Evolutionary conservation across 2,329 filamentous ascomycete genomes (phyloP), one percentile per base, ranked within the genome.

Genomic region (Curvularia sp.): DNA sequence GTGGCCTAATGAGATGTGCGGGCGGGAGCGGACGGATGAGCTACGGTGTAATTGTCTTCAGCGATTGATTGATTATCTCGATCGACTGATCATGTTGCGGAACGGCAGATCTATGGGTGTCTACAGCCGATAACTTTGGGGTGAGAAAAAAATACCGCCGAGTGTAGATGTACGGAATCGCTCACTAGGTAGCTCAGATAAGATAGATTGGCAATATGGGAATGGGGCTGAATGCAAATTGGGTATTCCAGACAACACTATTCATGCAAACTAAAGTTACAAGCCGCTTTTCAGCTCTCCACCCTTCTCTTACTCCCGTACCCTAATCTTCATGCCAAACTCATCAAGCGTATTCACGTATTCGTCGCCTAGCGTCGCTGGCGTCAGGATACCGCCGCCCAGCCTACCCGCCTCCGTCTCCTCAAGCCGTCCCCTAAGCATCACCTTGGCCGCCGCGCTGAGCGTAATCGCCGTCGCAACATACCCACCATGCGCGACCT

Each of bases 361-460:
- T 9, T 82, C 78, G 65, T 89, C 86, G 0, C 90, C 90, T 2
- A 93, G 78, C 53, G 85, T 89, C 0, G 90, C 88, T 0, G 90
- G 87, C 1, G 91, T 93, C 61, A 90, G 85, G 24, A 92, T 79
- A 2, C 90, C 90, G 18, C 90, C 90, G 1, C 81, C 81, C 12
- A 91, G 77, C 35, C 82, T 75, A 48, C 82, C 79, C 9, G 81
- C 82, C 38, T 78, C 70, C 2, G 86, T 77, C 13, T 87, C 73
- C 20, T 75, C 66, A 3, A 77, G 52, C 30, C 70, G 82, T 39
- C 89, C 88, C 57, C 89, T 81, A 15, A 92, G 78, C 31, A 93
- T 79, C 0, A 87, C 86, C 39, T 85, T 78, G 4, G 89, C 90
- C 12, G 84, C 89, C 67, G 92, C 83, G 1, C 84, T 83, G 13